Evolutionary conservation across 2,329 filamentous ascomycete genomes (phyloP).

Genomic region (Colletotrichum liaoningense): DNA sequence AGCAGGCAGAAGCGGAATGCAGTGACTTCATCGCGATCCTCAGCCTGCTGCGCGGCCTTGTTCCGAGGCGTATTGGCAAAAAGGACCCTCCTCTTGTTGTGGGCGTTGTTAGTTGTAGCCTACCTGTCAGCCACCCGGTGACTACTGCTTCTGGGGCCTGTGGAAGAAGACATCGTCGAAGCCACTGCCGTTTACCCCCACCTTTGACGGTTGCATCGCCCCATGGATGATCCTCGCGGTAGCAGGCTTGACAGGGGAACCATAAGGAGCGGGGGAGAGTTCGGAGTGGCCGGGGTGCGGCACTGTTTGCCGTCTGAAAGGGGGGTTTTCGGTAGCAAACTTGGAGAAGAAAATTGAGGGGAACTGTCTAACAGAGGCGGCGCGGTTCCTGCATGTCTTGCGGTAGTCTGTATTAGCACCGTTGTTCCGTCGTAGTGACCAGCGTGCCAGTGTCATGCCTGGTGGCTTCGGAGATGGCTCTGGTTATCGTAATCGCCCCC

Average conservation of each 20-base stretch:
- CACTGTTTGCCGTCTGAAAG: constrained; percentile 17
- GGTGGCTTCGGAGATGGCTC: constrained; percentile 23
- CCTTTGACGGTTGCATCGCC: constrained; percentile 2
- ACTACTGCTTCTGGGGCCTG: neutral
- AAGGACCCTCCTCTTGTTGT: neutral
- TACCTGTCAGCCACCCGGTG: neutral
- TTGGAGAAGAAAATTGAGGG: constrained; percentile 28
- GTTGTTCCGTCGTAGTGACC: constrained; percentile 1
- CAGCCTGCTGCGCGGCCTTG: neutral
- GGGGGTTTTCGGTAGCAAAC: neutral
- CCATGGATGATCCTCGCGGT: constrained; percentile 32
- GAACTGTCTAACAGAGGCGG: neutral
- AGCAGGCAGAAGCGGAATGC: neutral
- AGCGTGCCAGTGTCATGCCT: neutral
- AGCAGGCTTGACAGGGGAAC: constrained; percentile 20
- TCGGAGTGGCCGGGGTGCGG: constrained; percentile 30
- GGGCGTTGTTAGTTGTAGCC: neutral
- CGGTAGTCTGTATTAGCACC: constrained; percentile 1
- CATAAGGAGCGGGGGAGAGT: constrained; percentile 15
- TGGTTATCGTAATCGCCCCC: constrained; percentile 20
- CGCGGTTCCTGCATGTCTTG: constrained; percentile 30
- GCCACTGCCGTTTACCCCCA: constrained; percentile 24
- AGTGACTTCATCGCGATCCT: neutral
- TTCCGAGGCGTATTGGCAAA: neutral
- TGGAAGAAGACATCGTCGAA: constrained; percentile 19